A percentile compares a stretch with the other conserved stretches of the same genome.
These are phyloP conservation scores for Neckera pumila DNA, from an alignment of 225 moss, liverwort and hornwort genomes.

Conservation along the genomic window DNA sequence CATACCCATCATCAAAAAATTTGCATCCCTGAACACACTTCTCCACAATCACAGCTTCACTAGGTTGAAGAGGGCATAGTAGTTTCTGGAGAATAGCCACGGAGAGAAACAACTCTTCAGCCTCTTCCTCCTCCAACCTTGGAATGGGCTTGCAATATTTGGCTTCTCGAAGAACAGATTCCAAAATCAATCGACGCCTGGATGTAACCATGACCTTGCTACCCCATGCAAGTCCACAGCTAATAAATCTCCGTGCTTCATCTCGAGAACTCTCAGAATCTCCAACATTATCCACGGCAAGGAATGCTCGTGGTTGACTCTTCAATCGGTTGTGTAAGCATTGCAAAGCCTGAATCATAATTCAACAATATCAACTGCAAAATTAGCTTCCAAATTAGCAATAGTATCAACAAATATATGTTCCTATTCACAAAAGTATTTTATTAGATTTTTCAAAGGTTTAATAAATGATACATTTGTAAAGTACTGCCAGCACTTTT, in stretches of 20 bases:
- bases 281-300: conserved; percentile 4
- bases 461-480: fast-evolving
- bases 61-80: background rate
- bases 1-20: background rate
- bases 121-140: background rate
- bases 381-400: background rate
- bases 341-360: background rate
- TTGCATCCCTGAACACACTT: background rate
- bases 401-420: too few relatives aligned
- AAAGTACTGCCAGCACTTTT: background rate
- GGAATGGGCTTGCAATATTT: background rate
- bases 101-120: background rate
- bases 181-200: background rate
- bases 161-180: background rate
- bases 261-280: background rate
- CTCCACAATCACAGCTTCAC: background rate
- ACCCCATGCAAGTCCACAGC: background rate
- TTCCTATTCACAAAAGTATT: fast-evolving
- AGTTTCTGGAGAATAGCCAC: background rate
- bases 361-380: background rate
- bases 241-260: background rate
- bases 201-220: background rate
- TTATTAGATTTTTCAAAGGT: too few relatives aligned
- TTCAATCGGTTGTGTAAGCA: background rate
- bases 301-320: background rate